Evolutionary conservation across 192 early-diverging fungal genomes (phyloP), one percentile per base, ranked within the genome.

Genomic region (Umbelopsis sp.): DNA sequence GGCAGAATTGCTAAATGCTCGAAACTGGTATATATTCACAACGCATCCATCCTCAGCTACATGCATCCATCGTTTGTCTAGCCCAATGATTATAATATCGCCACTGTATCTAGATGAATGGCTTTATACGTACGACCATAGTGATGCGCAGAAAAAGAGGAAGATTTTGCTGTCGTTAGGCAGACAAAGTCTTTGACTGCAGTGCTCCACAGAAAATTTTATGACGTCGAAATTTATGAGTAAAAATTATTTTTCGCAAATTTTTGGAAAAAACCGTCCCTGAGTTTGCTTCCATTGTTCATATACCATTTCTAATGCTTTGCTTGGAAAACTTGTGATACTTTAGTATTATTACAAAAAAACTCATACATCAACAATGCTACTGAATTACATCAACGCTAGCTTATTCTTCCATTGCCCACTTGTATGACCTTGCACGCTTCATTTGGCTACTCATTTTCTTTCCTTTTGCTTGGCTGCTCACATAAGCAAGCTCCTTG

Each of bases 401-500:
- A 48, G n/a, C 48, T 49, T 30, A 73, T 45, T 61, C 71, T 65
- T 78, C 76, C 64, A 73, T 69, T n/a, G 68, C 72, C 76, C 76
- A 78, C 27, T 78, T 69, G 64, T 70, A 78, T 27, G 72, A 72
- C 15, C 70, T 68, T 23, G 67, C 75, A 23, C 72, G 55, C 27
- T 61, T 61, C 55, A 61, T 61, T 61, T 61, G 55, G 4, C 27
- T n/a, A 12, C 33, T 35, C 16, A 45, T 27, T 37, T 67, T 65
- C 13, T 50, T 37, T 6, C 68, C 48, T 20, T 64, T 33, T 20
- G 46, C 27, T 10, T 58, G n/a, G n/a, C 66, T 69, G 3, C 68
- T 35, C 15, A 50, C 49, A 51, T 72, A 68, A 45, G 46, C 50
- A 41, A 78, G 67, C 4, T 65, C 46, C 30, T 68, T 64, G 10